Percentiles rank a stretch among this genome's conserved stretches.
Evolutionary conservation across 2,329 filamentous ascomycete genomes (phyloP).

Genomic region (Aspergillus sp.): DNA sequence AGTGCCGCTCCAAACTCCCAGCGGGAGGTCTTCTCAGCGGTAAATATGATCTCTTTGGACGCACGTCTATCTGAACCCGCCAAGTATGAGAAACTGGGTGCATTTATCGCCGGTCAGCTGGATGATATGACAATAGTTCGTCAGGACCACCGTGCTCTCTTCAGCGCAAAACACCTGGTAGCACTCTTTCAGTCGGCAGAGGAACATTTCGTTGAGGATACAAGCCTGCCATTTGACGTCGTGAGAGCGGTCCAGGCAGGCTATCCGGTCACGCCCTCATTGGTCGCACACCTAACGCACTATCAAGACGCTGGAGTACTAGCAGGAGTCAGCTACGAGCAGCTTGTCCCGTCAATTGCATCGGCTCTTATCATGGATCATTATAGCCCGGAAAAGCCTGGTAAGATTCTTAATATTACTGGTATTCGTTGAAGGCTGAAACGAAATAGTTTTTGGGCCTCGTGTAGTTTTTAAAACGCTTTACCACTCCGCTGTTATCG

Average conservation of each 20-base stretch:
- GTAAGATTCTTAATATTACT: slow-evolving; percentile 3
- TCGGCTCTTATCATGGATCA: slow-evolving; percentile 7
- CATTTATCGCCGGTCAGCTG: neutral
- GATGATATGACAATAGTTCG: neutral
- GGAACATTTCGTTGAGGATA: neutral
- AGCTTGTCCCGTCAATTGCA: slow-evolving; percentile 3
- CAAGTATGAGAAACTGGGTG: neutral
- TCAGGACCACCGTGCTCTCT: neutral
- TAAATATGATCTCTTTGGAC: neutral
- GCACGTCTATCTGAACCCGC: neutral
- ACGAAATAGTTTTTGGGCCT: slow-evolving; percentile 3
- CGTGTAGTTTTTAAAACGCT: neutral
- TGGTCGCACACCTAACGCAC: neutral
- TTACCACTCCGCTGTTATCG: neutral
- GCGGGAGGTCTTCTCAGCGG: neutral
- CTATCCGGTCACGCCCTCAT: neutral
- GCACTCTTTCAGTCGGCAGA: neutral
- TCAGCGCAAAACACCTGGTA: neutral
- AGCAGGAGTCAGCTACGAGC: neutral
- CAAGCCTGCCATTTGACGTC: neutral
- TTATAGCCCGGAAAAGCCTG: slow-evolving; percentile 7
- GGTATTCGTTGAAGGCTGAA: neutral
- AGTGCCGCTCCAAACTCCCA: neutral
- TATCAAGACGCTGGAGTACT: neutral
- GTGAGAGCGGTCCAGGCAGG: neutral